Evolutionary conservation across 1,284 basidiomycete species (phyloP).

Genomic region (Moesziomyces sp.): DNA sequence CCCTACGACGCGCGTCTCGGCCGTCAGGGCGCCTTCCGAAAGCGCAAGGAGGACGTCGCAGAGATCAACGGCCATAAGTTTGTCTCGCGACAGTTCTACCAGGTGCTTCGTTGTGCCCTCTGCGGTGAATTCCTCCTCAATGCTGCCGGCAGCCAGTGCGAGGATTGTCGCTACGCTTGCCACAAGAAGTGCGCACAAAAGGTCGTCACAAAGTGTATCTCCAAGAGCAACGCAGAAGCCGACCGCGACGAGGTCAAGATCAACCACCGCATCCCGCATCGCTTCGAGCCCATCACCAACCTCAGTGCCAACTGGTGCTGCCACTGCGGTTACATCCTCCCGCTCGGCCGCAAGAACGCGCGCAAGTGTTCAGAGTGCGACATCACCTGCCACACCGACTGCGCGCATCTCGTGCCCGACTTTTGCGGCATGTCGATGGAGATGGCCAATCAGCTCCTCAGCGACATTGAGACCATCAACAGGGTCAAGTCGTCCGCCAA

Average conservation of each 20-base stretch:
- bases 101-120: slow-evolving; percentile 93
- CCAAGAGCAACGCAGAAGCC: slow-evolving; percentile 87
- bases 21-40: slow-evolving; percentile 96
- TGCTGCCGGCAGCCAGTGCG: slow-evolving; percentile 96
- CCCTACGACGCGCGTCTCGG: slow-evolving; percentile 88
- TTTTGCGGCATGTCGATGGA: slow-evolving; percentile 99
- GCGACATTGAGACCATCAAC: slow-evolving; percentile 82
- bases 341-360: slow-evolving; percentile 94
- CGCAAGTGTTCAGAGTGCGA: slow-evolving; percentile 95
- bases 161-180: slow-evolving; percentile 98
- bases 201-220: slow-evolving; percentile 99
- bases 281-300: slow-evolving; percentile 96
- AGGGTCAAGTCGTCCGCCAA: slow-evolving; percentile 58
- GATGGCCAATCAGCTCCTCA: slow-evolving; percentile 91
- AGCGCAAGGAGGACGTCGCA: slow-evolving; percentile 97
- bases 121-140: slow-evolving; percentile 98
- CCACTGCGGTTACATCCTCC: slow-evolving; percentile 94
- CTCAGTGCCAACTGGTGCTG: slow-evolving; percentile 99
- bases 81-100: slow-evolving; percentile 96
- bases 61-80: slow-evolving; percentile 99
- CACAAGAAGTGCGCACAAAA: slow-evolving; percentile 98
- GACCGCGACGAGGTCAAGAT: slow-evolving; percentile 98
- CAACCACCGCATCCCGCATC: slow-evolving; percentile 98
- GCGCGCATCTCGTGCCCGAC: slow-evolving; percentile 96
- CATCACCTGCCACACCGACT: slow-evolving; percentile 96